A percentile compares a stretch with the other conserved stretches of the same genome.
Evolutionary conservation across 345 rosid species (phyloP).

Genomic region (Aegle marmelos): DNA sequence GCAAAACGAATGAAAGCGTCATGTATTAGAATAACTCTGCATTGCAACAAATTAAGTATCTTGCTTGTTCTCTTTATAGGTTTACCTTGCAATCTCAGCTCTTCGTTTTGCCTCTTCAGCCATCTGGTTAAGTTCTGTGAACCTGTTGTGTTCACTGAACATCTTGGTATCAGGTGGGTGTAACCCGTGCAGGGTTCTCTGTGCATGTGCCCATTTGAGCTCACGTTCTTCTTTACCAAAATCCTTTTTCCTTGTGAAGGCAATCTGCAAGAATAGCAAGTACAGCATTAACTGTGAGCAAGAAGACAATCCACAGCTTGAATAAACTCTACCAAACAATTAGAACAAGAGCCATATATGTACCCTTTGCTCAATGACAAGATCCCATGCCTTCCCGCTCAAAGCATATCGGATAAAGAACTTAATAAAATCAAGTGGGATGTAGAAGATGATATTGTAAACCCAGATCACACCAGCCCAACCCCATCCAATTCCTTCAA

Average conservation of each 20-base stretch:
- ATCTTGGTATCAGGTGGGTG: conserved; percentile 46
- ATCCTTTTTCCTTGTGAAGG: conserved; percentile 52
- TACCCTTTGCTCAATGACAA: conserved; percentile 65
- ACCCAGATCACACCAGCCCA: conserved; percentile 68
- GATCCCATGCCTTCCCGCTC: conserved; percentile 63
- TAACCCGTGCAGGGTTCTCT: conserved; percentile 54
- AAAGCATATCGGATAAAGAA: conserved; percentile 48
- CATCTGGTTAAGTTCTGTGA: conserved; percentile 42
- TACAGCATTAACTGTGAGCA: conserved; percentile 6
- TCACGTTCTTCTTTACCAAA: conserved; percentile 50
- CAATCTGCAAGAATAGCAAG: conserved; percentile 31
- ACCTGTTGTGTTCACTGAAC: conserved; percentile 39
- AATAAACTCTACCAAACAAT: not conserved
- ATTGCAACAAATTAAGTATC: no score
- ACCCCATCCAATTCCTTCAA: conserved; percentile 61
- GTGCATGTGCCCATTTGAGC: conserved; percentile 62
- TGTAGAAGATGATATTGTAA: conserved; percentile 44
- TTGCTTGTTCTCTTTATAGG: not conserved
- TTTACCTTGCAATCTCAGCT: conserved; percentile 52
- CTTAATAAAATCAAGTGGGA: conserved; percentile 54
- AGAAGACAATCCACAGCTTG: not conserved
- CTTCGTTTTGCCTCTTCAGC: conserved; percentile 58
- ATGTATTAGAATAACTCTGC: not conserved
- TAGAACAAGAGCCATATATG: not conserved
- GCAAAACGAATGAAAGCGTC: not conserved